Percentiles rank a stretch among this genome's conserved stretches.
phyloP scores from a whole-genome alignment of 768 basidiomycete species.

The Chalciporus sphaerocephalus region DNA sequence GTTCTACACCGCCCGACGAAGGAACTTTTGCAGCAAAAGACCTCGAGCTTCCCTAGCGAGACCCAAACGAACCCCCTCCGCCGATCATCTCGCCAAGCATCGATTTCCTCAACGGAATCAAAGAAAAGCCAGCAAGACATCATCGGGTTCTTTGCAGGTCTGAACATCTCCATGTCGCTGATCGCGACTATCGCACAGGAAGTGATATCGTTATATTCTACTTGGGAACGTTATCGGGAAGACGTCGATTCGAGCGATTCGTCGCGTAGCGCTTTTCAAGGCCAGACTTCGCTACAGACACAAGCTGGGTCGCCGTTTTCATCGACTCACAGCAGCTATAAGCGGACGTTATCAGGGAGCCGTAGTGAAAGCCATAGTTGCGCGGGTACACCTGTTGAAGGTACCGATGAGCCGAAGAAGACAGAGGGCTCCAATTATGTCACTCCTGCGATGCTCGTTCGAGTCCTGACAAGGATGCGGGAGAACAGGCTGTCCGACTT shows the following conservation, averaged over 20 bases:
- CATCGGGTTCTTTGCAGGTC: conserved; percentile 75
- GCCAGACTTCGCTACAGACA: conserved; percentile 5
- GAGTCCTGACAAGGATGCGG: conserved; percentile 61
- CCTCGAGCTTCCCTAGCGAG: conserved; percentile 21
- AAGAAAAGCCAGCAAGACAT: conserved; percentile 56
- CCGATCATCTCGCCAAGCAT: conserved; percentile 51
- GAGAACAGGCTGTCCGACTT: conserved; percentile 58
- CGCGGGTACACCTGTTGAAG: conserved; percentile 27
- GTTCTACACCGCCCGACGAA: conserved; percentile 63
- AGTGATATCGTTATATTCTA: conserved; percentile 81
- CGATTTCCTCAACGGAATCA: conserved; percentile 24
- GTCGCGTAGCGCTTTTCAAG: conserved; percentile 16
- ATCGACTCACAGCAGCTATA: conserved; percentile 17
- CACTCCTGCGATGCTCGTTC: conserved; percentile 56
- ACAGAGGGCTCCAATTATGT: conserved; percentile 32
- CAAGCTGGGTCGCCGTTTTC: conserved; percentile 21
- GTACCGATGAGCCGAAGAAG: conserved; percentile 16
- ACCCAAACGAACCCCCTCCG: conserved; percentile 39
- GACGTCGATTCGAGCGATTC: conserved; percentile 42
- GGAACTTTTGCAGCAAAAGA: conserved; percentile 38
- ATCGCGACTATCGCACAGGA: conserved; percentile 86
- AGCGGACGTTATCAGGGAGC: conserved; percentile 21
- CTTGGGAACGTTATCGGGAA: conserved; percentile 84
- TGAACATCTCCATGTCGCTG: conserved; percentile 80
- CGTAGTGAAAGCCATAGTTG: conserved; percentile 26